A percentile compares a stretch with the other conserved stretches of the same genome.
Evolutionary conservation across 169 alveolate species (phyloP).

Genomic region (Plasmodium knowlesi): DNA sequence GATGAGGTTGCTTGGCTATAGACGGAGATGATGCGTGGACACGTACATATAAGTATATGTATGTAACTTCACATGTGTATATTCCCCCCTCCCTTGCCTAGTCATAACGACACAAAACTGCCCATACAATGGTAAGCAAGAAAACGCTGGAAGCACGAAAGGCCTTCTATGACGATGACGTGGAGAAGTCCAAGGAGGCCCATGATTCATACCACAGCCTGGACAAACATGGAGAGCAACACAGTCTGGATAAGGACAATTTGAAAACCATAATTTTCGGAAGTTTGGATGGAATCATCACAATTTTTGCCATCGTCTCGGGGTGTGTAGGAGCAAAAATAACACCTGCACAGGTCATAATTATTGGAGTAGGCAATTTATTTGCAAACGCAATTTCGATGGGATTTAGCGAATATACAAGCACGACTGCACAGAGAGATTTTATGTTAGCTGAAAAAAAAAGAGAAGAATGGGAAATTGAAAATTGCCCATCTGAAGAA

Average conservation of each 20-base stretch:
- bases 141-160: constrained; percentile 75
- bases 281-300: constrained; percentile 93
- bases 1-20: not conserved
- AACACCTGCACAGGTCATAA: constrained; percentile 88
- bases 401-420: constrained; percentile 90
- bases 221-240: constrained; percentile 72
- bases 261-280: constrained; percentile 91
- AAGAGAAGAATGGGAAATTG: constrained; percentile 87
- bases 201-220: constrained; percentile 40
- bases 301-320: constrained; percentile 91
- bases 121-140: constrained; percentile 32
- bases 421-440: constrained; percentile 87
- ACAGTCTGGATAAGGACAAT: constrained; percentile 79
- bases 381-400: constrained; percentile 93
- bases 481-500: constrained; percentile 91
- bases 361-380: constrained; percentile 90
- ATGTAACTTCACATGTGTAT: not conserved
- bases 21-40: not conserved
- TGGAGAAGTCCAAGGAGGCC: constrained; percentile 67
- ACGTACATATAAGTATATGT: not conserved
- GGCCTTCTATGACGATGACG: constrained; percentile 76
- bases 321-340: constrained; percentile 93
- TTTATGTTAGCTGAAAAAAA: constrained; percentile 59
- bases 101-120: not conserved
- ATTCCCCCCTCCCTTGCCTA: not conserved